phyloP scores from a whole-genome alignment of 768 basidiomycete species.

The Chalciporus pseudorubinellus region DNA sequence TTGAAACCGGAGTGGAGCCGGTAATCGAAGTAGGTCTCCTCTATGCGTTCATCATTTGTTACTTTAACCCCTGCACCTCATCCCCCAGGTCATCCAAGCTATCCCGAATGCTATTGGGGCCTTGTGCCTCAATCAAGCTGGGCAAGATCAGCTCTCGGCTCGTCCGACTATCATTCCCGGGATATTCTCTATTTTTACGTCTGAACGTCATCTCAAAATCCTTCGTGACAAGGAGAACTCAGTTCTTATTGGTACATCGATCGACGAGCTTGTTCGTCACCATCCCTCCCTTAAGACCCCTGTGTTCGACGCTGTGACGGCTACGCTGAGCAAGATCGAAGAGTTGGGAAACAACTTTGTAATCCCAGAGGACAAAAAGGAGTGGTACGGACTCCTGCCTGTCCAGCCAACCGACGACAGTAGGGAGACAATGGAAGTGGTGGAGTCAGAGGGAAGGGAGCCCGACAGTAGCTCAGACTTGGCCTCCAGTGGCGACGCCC shows the following conservation, averaged over 20 bases:
- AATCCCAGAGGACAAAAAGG: slow-evolving; percentile 54
- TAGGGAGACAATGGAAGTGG: slow-evolving; percentile 53
- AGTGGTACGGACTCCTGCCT: slow-evolving; percentile 64
- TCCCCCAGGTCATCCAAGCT: slow-evolving; percentile 78
- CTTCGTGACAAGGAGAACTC: slow-evolving; percentile 93
- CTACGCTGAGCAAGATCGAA: slow-evolving; percentile 70
- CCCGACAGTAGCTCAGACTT: slow-evolving; percentile 20
- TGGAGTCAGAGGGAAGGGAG: slow-evolving; percentile 22
- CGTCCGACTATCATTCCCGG: slow-evolving; percentile 81
- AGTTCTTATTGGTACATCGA: slow-evolving; percentile 79
- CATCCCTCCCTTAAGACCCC: slow-evolving; percentile 83
- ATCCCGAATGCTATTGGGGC: slow-evolving; percentile 96
- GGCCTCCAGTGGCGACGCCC: slow-evolving; percentile 15
- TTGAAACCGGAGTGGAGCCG: slow-evolving; percentile 83
- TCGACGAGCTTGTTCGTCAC: slow-evolving; percentile 96
- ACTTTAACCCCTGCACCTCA: slow-evolving; percentile 1
- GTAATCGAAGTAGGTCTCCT: slow-evolving; percentile 69
- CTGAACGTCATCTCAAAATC: slow-evolving; percentile 76
- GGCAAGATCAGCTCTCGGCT: slow-evolving; percentile 74
- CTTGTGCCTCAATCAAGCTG: slow-evolving; percentile 88
- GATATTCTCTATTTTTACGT: slow-evolving; percentile 84
- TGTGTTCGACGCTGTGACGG: slow-evolving; percentile 75
- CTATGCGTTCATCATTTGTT: background rate
- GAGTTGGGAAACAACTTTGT: slow-evolving; percentile 62
- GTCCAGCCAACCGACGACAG: slow-evolving; percentile 15